These are phyloP conservation scores for Saturnispora sekii DNA, from an alignment of 805 yeast species.

Conservation along the genomic window DNA sequence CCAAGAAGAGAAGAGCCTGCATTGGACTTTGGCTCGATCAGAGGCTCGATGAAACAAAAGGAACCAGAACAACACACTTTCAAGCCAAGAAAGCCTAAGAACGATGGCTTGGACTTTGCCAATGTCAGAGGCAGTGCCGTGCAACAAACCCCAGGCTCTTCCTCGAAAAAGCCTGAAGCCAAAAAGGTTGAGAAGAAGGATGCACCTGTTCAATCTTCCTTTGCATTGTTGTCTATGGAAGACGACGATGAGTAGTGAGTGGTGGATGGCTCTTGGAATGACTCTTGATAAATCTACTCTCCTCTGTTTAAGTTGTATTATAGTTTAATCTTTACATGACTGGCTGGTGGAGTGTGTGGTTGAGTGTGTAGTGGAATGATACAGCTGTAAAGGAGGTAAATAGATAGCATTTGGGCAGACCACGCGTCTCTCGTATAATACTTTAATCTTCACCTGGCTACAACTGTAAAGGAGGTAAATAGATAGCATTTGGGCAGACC, in stretches of 20 bases:
- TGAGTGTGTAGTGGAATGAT: too few relatives aligned
- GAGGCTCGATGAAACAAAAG: constrained; percentile 8
- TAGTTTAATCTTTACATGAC: constrained; percentile 26
- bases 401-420: too few relatives aligned
- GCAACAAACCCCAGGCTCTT: constrained; percentile 26
- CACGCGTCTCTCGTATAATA: too few relatives aligned
- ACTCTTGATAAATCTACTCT: too few relatives aligned
- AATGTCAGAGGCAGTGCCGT: constrained; percentile 29
- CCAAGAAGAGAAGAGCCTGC: constrained; percentile 40
- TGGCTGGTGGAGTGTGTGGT: background rate
- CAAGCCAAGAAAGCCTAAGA: constrained; percentile 31
- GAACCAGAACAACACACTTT: constrained; percentile 17
- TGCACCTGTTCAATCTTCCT: constrained; percentile 34
- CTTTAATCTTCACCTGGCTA: too few relatives aligned
- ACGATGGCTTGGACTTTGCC: constrained; percentile 35
- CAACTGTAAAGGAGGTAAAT: too few relatives aligned
- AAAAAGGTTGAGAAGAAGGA: constrained; percentile 11
- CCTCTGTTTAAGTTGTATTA: background rate
- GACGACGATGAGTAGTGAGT: constrained; percentile 40
- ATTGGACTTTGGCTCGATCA: constrained; percentile 37
- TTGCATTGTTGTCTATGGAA: constrained; percentile 40
- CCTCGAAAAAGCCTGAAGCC: constrained; percentile 10
- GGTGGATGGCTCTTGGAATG: constrained; percentile 15
- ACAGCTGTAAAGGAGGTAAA: too few relatives aligned
- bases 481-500: too few relatives aligned